phyloP scores from a whole-genome alignment of 1,284 basidiomycete species.

The Prillingera fragicola region DNA sequence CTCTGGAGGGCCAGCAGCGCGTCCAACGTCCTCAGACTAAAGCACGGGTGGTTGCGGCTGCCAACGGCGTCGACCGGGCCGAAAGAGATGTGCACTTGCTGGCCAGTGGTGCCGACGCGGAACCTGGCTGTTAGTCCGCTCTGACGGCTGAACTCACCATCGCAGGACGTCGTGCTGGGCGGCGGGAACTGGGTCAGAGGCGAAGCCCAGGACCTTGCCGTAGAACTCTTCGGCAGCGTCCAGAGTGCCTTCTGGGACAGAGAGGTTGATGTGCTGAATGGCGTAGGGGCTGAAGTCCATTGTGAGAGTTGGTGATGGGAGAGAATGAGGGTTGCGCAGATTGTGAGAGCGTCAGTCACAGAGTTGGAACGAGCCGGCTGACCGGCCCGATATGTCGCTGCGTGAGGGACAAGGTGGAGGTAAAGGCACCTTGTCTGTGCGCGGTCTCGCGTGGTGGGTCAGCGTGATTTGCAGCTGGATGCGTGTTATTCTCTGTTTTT shows the following conservation, averaged over 20 bases:
- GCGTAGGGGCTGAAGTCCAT: slow-evolving; percentile 20
- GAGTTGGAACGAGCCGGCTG: no score
- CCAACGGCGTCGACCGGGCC: slow-evolving; percentile 5
- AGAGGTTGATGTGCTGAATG: slow-evolving; percentile 45
- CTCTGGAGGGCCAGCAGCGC: slow-evolving; percentile 35
- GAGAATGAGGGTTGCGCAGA: no score
- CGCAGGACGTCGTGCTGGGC: slow-evolving; percentile 30
- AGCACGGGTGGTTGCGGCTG: slow-evolving; percentile 38
- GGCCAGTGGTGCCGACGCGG: slow-evolving; percentile 11
- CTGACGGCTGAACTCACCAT: slow-evolving; percentile 26
- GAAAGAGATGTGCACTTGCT: slow-evolving; percentile 27
- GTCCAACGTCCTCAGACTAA: slow-evolving; percentile 26
- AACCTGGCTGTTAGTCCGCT: slow-evolving; percentile 10
- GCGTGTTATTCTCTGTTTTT: no score
- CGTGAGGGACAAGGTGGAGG: no score
- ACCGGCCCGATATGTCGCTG: no score
- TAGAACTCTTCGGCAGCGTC: slow-evolving; percentile 44
- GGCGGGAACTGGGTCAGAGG: slow-evolving; percentile 34
- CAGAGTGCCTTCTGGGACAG: slow-evolving; percentile 35
- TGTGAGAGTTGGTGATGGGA: no score
- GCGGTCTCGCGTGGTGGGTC: no score
- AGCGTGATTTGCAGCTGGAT: no score
- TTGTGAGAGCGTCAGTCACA: no score
- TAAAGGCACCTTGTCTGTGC: no score
- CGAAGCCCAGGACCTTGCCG: slow-evolving; percentile 37